A percentile compares a stretch with the other conserved stretches of the same genome.
phyloP scores from a whole-genome alignment of 768 basidiomycete species.

The Lactarius deliciosus region DNA sequence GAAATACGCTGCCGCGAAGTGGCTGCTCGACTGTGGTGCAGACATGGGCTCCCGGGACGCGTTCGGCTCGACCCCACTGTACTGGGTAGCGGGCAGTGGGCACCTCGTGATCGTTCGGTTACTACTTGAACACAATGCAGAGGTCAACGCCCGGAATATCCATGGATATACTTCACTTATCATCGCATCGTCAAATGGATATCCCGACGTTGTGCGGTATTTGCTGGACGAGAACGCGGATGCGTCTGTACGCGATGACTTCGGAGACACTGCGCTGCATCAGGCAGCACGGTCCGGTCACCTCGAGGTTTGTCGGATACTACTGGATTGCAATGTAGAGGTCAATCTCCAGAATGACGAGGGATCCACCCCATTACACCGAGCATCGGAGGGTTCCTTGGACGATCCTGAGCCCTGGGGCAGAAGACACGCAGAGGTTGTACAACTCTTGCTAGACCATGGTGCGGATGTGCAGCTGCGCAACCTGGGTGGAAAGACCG shows the following conservation, averaged over 20 bases:
- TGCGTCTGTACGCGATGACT: too few species aligned
- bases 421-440: neutral
- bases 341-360: neutral
- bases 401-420: too few species aligned
- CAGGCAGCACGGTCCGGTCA: accelerated
- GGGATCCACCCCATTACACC: neutral
- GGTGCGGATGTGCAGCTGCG: neutral
- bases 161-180: neutral
- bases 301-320: neutral
- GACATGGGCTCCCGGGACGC: neutral
- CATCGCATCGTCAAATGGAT: accelerated
- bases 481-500: neutral
- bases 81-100: neutral
- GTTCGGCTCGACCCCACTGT: neutral
- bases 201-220: neutral
- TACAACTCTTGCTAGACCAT: neutral
- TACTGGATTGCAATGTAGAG: neutral
- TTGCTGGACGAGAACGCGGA: neutral
- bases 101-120: neutral
- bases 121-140: neutral
- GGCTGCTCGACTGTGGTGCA: neutral
- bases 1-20: neutral
- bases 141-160: neutral
- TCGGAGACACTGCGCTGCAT: neutral
- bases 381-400: too few species aligned